Conservation (phyloP, 345 rosid genomes). For the Eucalyptus viminalis region DNA sequence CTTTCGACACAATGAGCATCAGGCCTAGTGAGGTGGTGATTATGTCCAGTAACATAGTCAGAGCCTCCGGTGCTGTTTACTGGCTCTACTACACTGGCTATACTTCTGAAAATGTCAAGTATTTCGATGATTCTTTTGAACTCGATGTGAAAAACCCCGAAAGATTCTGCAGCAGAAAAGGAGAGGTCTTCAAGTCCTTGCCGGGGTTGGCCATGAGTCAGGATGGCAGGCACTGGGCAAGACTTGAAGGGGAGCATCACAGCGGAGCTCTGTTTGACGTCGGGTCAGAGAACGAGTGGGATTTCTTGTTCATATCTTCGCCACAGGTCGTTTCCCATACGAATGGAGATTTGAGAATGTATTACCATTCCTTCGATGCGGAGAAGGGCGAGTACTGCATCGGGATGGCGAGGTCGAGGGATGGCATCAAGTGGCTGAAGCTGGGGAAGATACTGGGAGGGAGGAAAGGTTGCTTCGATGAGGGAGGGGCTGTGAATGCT, state of each 20-base stretch:
- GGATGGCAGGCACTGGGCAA: constrained; percentile 43
- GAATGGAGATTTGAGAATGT: constrained; percentile 36
- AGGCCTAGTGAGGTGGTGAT: constrained; percentile 30
- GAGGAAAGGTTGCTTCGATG: constrained; percentile 26
- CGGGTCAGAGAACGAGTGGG: constrained; percentile 31
- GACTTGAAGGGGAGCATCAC: constrained; percentile 39
- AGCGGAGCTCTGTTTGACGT: constrained; percentile 36
- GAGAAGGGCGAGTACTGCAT: constrained; percentile 12
- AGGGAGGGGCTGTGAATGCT: constrained; percentile 18
- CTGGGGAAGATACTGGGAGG: constrained; percentile 28
- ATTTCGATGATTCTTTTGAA: neutral
- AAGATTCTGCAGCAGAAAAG: neutral
- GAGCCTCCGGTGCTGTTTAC: constrained; percentile 19
- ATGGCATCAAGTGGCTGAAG: constrained; percentile 39
- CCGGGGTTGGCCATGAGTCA: constrained; percentile 41
- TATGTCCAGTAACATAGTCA: constrained; percentile 24
- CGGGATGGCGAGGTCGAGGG: constrained; percentile 41
- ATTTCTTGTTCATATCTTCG: constrained; percentile 19
- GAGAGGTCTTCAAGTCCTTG: constrained; percentile 7
- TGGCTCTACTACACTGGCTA: constrained; percentile 36
- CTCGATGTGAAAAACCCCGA: constrained; percentile 6
- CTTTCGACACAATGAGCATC: constrained; percentile 30
- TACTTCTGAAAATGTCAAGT: constrained; percentile 9
- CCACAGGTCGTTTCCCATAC: constrained; percentile 27
- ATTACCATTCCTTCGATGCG: constrained; percentile 32